Evolutionary conservation across 164 flowering plant genomes (phyloP).

Genomic region (Vitis vinifera): ASM3070453v1 NC_081811.1:7131001-7131500

Average conservation of each 20-base stretch:
- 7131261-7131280: conserved; percentile 85
- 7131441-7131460: conserved; percentile 49
- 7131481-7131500: conserved; percentile 81
- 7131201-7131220: conserved; percentile 35
- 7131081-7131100: too few relatives aligned
- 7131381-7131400: background rate
- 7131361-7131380: conserved; percentile 7
- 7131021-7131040: conserved; percentile 94
- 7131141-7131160: too few relatives aligned
- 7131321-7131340: conserved; percentile 81
- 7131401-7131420: background rate
- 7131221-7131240: conserved; percentile 99
- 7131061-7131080: conserved; percentile 1
- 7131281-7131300: conserved; percentile 99
- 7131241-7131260: conserved; percentile 89
- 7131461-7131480: conserved; percentile 89
- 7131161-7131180: background rate
- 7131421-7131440: background rate
- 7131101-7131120: too few relatives aligned
- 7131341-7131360: conserved; percentile 91
- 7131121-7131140: too few relatives aligned
- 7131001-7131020: conserved; percentile 99
- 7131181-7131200: background rate
- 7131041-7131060: conserved; percentile 98
- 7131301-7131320: conserved; percentile 99